Conservation (phyloP, 116 monocot species). For the Dioscorea cayenensis region DNA sequence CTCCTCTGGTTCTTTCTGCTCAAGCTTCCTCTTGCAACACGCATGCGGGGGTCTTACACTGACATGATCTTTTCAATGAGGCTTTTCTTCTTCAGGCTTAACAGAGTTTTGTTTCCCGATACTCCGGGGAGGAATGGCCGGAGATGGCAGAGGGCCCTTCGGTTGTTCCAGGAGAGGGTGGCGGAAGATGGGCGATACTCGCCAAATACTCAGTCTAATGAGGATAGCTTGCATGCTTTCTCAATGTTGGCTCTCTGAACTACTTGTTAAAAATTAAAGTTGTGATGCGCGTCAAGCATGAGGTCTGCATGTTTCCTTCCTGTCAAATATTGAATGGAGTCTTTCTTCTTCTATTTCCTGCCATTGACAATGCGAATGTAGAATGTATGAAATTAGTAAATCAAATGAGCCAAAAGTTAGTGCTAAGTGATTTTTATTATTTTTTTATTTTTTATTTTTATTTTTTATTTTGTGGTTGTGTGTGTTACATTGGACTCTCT, state of each 20-base stretch:
- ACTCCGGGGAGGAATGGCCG: background rate
- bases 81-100: conserved; percentile 33
- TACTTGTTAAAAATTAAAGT: too few relatives aligned
- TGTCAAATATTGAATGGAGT: too few relatives aligned
- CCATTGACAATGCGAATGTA: too few relatives aligned
- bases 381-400: too few relatives aligned
- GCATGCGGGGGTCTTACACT: conserved; percentile 9
- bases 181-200: background rate
- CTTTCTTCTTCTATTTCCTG: too few relatives aligned
- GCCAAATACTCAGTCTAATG: background rate
- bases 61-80: conserved; percentile 16
- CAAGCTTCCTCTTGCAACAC: conserved; percentile 5
- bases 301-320: too few relatives aligned
- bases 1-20: conserved; percentile 7
- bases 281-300: too few relatives aligned
- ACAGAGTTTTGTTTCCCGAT: conserved; percentile 15
- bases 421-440: too few relatives aligned
- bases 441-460: too few relatives aligned
- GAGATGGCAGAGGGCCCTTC: conserved; percentile 30
- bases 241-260: conserved; percentile 26
- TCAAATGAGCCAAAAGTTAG: too few relatives aligned
- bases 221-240: conserved; percentile 10
- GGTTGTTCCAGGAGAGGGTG: conserved; percentile 20
- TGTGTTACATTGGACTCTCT: too few relatives aligned
- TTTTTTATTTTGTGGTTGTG: too few relatives aligned